Evolutionary conservation across 2,329 filamentous ascomycete species (phyloP), one percentile per base, ranked within the genome.

Genomic region (Pseudofabraea citricarpa): DNA sequence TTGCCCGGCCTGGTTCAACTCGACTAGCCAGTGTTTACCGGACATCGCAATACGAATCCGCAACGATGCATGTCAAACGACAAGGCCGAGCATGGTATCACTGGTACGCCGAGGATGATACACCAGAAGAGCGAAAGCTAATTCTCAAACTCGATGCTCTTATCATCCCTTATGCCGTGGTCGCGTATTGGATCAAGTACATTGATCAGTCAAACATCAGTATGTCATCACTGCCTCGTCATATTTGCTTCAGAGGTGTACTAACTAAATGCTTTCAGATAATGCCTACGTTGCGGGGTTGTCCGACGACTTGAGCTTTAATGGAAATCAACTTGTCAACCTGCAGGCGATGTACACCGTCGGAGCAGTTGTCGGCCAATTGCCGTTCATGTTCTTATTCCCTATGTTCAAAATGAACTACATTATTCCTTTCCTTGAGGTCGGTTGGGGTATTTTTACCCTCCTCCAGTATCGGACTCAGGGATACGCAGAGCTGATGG

Each of bases 111-210:
- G 60, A 67, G 15, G 60, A 69, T 6, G 75, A 80, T 47, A 73
- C 67, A 0, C 61, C 62, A 1, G 68, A 71, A 43, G 74, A 79
- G 49, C 64, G 71, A 31, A 68, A 64, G 46, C 62, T 80, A 3
- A 73, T 81, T 26, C 41, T 70, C 19, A 80, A 80, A 53, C 66
- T 81, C 10, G 76, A 81, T 47, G 56, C 74, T 0, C 57, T 79
- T 2, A 73, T 80, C 26, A 69, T 81, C 0, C 74, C 74, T 0
- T 79, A 78, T 51, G 74, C 73, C 0, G 72, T 78, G 35, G 56
- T 79, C 2, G 66, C 70, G 0, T 78, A 77, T 48, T 79, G 74
- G 70, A 67, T 72, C 40, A 57, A 57, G 18, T 53, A 56, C 23
- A 51, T 56, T 12, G 52, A 55, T 43, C 52, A 57, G 23, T 50